phyloP scores from a whole-genome alignment of 805 yeast species.

The Limtongia smithiae region DNA sequence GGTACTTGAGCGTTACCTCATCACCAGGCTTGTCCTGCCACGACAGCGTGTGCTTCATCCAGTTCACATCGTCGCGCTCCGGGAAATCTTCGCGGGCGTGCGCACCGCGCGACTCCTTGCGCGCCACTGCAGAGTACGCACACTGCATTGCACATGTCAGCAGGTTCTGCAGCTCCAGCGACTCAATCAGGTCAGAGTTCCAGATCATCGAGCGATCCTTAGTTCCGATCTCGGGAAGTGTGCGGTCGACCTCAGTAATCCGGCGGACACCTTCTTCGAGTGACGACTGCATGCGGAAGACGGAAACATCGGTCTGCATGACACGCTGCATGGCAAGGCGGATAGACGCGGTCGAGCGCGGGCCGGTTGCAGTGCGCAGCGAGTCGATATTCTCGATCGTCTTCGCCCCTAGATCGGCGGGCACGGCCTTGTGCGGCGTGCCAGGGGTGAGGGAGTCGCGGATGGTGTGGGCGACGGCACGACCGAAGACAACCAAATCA shows the following conservation, averaged over 20 bases:
- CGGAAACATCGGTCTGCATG: constrained; percentile 97
- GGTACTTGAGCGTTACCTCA: constrained; percentile 71
- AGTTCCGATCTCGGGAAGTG: constrained; percentile 73
- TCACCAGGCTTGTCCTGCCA: constrained; percentile 79
- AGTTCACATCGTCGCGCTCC: constrained; percentile 88
- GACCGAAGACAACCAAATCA: constrained; percentile 95
- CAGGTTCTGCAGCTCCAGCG: constrained; percentile 92
- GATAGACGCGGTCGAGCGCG: constrained; percentile 78
- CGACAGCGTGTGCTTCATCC: constrained; percentile 97
- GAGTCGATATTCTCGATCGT: constrained; percentile 87
- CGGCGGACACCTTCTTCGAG: constrained; percentile 86
- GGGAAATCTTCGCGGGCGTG: constrained; percentile 98
- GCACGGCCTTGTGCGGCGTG: constrained; percentile 73
- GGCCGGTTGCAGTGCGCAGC: constrained; percentile 80
- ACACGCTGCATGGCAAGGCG: constrained; percentile 90
- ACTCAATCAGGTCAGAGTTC: constrained; percentile 96
- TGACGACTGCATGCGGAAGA: constrained; percentile 89
- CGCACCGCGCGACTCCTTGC: constrained; percentile 98
- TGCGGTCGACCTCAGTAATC: constrained; percentile 69
- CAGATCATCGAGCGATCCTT: constrained; percentile 97
- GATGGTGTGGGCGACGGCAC: constrained; percentile 95
- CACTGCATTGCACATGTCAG: constrained; percentile 97
- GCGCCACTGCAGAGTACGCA: constrained; percentile 87
- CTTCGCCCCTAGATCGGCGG: constrained; percentile 84
- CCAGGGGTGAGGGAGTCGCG: constrained; percentile 83